phyloP scores from a whole-genome alignment of 805 yeast species.

The Schwanniomyces pseudopolymorphus region DNA sequence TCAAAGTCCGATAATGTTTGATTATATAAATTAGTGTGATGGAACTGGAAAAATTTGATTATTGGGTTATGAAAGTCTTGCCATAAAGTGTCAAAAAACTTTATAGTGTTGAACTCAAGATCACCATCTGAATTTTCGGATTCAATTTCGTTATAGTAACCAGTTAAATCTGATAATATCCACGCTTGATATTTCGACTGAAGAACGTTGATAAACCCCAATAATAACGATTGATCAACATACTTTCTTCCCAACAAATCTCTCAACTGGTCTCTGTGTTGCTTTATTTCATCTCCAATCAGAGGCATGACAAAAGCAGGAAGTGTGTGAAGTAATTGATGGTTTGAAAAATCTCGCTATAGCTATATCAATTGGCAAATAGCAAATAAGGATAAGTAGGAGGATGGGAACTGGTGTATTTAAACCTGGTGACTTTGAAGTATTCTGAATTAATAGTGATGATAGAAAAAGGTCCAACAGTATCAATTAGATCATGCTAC shows the following conservation, averaged over 20 bases:
- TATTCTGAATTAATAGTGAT: background rate
- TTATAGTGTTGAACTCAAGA: conserved; percentile 38
- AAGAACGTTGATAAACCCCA: conserved; percentile 49
- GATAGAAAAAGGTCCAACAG: background rate
- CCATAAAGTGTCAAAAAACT: conserved; percentile 52
- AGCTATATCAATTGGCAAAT: background rate
- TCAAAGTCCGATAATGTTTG: conserved; percentile 15
- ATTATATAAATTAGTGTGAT: conserved; percentile 26
- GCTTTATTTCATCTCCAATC: conserved; percentile 14
- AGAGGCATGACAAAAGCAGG: background rate
- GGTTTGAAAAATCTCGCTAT: background rate
- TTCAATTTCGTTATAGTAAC: conserved; percentile 20
- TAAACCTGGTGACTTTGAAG: background rate
- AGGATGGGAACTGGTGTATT: background rate
- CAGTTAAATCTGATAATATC: conserved; percentile 36
- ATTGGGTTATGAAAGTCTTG: conserved; percentile 62
- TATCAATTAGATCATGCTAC: background rate
- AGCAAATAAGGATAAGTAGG: background rate
- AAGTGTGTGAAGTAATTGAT: background rate
- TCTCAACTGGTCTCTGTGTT: conserved; percentile 17
- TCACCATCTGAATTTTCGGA: background rate
- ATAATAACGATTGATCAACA: conserved; percentile 43
- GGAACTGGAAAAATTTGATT: conserved; percentile 53
- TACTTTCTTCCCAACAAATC: conserved; percentile 16
- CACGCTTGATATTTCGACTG: conserved; percentile 47